Evolutionary conservation across 371 early-diverging fungal species (phyloP).

Genomic region (Ordospora colligata): DNA sequence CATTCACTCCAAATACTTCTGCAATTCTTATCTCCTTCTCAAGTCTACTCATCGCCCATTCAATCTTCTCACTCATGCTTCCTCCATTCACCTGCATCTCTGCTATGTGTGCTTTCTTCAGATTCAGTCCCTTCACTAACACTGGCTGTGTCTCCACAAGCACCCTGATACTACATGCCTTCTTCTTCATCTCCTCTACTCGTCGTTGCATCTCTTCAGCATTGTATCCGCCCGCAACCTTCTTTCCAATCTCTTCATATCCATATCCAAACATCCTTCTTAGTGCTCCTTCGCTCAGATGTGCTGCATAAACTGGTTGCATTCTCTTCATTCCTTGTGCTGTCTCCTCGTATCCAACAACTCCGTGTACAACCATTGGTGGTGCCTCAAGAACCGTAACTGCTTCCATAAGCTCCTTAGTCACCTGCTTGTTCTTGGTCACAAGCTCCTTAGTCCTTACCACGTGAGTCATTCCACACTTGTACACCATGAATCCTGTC

Average conservation of each 20-base stretch:
- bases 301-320: slow-evolving; percentile 95
- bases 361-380: slow-evolving; percentile 90
- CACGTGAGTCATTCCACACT: slow-evolving; percentile 99
- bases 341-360: slow-evolving; percentile 97
- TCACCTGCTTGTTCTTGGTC: slow-evolving; percentile 48
- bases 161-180: slow-evolving; percentile 90
- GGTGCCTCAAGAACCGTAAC: slow-evolving; percentile 96
- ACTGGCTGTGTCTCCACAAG: slow-evolving; percentile 91
- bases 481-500: slow-evolving; percentile 96
- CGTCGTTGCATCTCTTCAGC: slow-evolving; percentile 64
- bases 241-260: slow-evolving; percentile 95
- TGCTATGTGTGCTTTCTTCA: slow-evolving; percentile 93
- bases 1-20: slow-evolving; percentile 86
- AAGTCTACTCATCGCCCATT: slow-evolving; percentile 86
- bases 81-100: slow-evolving; percentile 99
- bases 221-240: slow-evolving; percentile 73
- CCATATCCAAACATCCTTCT: slow-evolving; percentile 96
- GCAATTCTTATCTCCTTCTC: slow-evolving; percentile 83
- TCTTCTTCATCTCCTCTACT: slow-evolving; percentile 91
- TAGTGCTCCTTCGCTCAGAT: slow-evolving; percentile 87
- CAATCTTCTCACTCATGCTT: slow-evolving; percentile 84
- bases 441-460: slow-evolving; percentile 87
- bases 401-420: slow-evolving; percentile 92
- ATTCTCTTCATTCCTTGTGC: slow-evolving; percentile 88
- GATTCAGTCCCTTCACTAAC: slow-evolving; percentile 79